A percentile compares a stretch with the other conserved stretches of the same genome.
These are phyloP conservation scores for Cadophora sp. DNA, from an alignment of 2,329 filamentous ascomycete species.

Conservation along the genomic window DNA sequence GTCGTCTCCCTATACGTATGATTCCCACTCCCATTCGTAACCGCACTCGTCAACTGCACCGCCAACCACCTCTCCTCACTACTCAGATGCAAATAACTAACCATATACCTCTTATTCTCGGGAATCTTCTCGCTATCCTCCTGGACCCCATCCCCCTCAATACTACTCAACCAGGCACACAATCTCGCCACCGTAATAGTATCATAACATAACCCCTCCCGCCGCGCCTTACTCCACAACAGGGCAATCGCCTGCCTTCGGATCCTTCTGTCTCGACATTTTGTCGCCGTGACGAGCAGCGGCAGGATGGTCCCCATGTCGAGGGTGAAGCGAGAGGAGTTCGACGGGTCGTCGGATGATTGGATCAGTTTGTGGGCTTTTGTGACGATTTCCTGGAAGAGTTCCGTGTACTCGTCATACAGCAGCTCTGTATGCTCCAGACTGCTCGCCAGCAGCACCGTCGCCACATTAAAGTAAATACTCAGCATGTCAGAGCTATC, in stretches of 20 bases:
- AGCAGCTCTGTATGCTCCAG: slow-evolving; percentile 41
- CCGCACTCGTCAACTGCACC: slow-evolving; percentile 40
- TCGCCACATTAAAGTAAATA: slow-evolving; percentile 43
- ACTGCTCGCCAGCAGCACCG: slow-evolving; percentile 41
- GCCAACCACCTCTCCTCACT: slow-evolving; percentile 43
- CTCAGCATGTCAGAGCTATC: slow-evolving; percentile 41
- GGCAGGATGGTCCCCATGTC: slow-evolving; percentile 45
- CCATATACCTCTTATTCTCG: slow-evolving; percentile 38
- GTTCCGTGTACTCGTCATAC: slow-evolving; percentile 41
- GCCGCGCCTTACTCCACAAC: slow-evolving; percentile 42
- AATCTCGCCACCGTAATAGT: slow-evolving; percentile 42
- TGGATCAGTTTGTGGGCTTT: slow-evolving; percentile 41
- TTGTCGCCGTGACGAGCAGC: slow-evolving; percentile 41
- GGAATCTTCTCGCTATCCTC: slow-evolving; percentile 40
- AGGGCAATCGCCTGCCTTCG: slow-evolving; percentile 41
- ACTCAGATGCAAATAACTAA: slow-evolving; percentile 42
- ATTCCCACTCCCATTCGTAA: slow-evolving; percentile 35
- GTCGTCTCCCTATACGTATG: slow-evolving; percentile 42
- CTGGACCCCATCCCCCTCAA: slow-evolving; percentile 42
- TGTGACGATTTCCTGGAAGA: slow-evolving; percentile 42
- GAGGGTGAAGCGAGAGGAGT: slow-evolving; percentile 42
- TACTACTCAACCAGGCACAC: slow-evolving; percentile 43
- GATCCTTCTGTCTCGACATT: slow-evolving; percentile 41
- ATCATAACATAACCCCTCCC: slow-evolving; percentile 44
- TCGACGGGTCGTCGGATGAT: slow-evolving; percentile 40